phyloP scores from a whole-genome alignment of 2,329 filamentous ascomycete genomes.

The Aspergillus jensenii region DNA sequence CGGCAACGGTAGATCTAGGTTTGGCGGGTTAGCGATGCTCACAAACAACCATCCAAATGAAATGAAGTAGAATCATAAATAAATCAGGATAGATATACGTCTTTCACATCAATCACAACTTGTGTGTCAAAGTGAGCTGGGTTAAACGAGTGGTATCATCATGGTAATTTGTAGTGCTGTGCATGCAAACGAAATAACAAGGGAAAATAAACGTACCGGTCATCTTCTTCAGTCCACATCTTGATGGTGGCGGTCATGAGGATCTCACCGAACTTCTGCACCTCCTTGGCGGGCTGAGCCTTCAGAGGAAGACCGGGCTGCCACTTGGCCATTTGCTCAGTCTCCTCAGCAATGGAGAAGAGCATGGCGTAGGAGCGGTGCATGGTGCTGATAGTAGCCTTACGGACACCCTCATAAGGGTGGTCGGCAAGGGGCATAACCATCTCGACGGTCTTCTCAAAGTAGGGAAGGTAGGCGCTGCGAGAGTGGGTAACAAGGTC shows the following conservation, averaged over 20 bases:
- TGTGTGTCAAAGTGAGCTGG: constrained; percentile 99
- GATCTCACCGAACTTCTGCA: constrained; percentile 82
- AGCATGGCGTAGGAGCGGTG: constrained; percentile 93
- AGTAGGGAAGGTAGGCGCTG: constrained; percentile 75
- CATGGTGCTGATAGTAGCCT: constrained; percentile 84
- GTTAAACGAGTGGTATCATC: constrained; percentile 88
- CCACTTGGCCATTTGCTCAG: constrained; percentile 78
- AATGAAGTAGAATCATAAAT: constrained; percentile 37
- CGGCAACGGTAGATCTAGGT: constrained; percentile 77
- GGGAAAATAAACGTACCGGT: constrained; percentile 69
- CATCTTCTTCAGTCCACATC: constrained; percentile 85
- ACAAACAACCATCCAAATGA: constrained; percentile 17
- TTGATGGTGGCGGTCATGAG: constrained; percentile 81
- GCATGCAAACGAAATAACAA: constrained; percentile 21
- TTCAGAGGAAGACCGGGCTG: constrained; percentile 81
- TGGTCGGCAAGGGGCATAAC: constrained; percentile 82
- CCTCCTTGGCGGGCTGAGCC: constrained; percentile 72
- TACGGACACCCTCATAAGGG: constrained; percentile 88
- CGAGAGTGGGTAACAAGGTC: constrained; percentile 89
- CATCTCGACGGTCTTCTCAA: constrained; percentile 82
- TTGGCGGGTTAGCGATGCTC: constrained; percentile 43
- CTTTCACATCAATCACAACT: constrained; percentile 83
- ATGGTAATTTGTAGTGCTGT: constrained; percentile 40
- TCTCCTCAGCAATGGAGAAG: constrained; percentile 82
- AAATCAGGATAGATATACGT: constrained; percentile 57